These are phyloP conservation scores for Corymbia citriodora DNA, from an alignment of 441 rosid species.

Conservation along the genomic window DNA sequence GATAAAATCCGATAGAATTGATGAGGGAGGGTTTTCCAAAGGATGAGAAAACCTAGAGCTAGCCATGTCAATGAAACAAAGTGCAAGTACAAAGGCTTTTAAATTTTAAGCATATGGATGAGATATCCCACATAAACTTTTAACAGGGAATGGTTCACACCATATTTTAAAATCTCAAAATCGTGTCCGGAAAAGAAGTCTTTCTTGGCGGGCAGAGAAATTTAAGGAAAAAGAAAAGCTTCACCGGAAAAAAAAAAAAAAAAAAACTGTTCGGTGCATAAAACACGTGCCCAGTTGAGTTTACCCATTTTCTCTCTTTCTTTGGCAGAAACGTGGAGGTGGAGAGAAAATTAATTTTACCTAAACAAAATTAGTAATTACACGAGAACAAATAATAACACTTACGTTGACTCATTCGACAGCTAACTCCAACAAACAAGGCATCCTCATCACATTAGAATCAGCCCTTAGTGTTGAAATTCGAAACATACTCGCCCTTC, in stretches of 20 bases:
- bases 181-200: neutral
- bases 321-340: neutral
- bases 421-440: neutral
- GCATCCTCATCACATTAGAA: neutral
- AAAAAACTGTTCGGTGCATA: neutral
- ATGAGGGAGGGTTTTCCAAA: neutral
- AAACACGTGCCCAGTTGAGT: neutral
- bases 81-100: neutral
- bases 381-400: neutral
- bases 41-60: neutral
- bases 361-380: neutral
- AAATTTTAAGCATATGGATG: neutral
- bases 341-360: neutral
- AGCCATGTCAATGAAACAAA: neutral
- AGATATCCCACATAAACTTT: neutral
- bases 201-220: neutral
- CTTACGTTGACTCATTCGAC: neutral
- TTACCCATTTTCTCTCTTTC: neutral
- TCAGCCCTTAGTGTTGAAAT: neutral
- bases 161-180: neutral
- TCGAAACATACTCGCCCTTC: neutral
- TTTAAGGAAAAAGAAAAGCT: neutral
- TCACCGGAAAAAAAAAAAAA: neutral
- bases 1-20: neutral
- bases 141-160: neutral